Evolutionary conservation across 306 rosid genomes (phyloP).

Genomic region (Vachellia pachyceras): DNA sequence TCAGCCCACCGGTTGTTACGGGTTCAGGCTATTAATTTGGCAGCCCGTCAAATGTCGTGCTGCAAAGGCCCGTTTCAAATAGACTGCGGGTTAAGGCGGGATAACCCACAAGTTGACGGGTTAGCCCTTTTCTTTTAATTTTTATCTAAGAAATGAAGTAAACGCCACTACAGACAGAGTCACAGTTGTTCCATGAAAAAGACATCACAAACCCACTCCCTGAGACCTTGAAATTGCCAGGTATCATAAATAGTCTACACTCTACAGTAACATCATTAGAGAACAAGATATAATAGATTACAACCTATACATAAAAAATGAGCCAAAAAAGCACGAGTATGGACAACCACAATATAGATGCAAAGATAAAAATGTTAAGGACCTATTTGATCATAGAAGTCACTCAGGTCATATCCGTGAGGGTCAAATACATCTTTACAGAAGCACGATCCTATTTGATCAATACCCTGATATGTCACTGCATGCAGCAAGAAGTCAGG

Average conservation of each 20-base stretch:
- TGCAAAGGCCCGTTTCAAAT: too few species aligned
- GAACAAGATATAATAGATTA: background rate
- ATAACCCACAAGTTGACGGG: too few species aligned
- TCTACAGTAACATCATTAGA: slow-evolving; percentile 15
- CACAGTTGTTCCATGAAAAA: too few species aligned
- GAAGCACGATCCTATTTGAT: slow-evolving; percentile 96
- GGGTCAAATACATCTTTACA: slow-evolving; percentile 96
- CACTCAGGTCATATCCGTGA: slow-evolving; percentile 87
- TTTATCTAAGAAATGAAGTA: too few species aligned
- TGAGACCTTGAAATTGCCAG: too few species aligned
- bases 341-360: background rate
- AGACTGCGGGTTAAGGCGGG: too few species aligned
- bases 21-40: too few species aligned
- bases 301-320: slow-evolving; percentile 9
- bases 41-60: too few species aligned
- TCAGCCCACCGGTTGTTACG: too few species aligned
- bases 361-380: slow-evolving; percentile 37
- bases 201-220: too few species aligned
- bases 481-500: slow-evolving; percentile 96
- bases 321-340: background rate
- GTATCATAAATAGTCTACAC: background rate
- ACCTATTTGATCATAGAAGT: slow-evolving; percentile 94
- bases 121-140: too few species aligned
- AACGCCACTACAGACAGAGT: too few species aligned
- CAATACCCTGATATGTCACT: slow-evolving; percentile 95